Percentiles rank a stretch among this genome's conserved stretches.
Conservation (phyloP, 2,329 filamentous ascomycete genomes). For the Epichloe gansuensis region DNA sequence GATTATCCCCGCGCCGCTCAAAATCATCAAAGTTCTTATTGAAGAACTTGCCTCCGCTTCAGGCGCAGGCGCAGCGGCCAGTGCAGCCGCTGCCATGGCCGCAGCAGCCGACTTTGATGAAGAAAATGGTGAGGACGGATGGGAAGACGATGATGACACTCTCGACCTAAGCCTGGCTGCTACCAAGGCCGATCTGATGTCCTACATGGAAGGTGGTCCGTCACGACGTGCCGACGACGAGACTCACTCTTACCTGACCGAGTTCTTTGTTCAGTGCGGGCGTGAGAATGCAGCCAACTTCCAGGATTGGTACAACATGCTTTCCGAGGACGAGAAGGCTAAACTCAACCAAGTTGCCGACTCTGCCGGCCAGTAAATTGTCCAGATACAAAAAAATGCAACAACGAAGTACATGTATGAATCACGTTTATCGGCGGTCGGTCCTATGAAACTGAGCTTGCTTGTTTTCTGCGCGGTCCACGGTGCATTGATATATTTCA, state of each 20-base stretch:
- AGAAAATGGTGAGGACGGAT: conserved; percentile 67
- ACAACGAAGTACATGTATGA: not conserved
- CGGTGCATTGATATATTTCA: too few species aligned
- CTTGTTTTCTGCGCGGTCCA: not conserved
- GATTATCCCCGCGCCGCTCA: conserved; percentile 74
- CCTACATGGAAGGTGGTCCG: conserved; percentile 49
- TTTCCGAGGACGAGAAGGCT: conserved; percentile 42
- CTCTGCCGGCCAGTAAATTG: not conserved
- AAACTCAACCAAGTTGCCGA: conserved; percentile 43
- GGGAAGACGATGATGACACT: conserved; percentile 74
- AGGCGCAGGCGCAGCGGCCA: conserved; percentile 47
- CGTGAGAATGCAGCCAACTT: conserved; percentile 45
- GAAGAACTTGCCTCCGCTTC: conserved; percentile 80
- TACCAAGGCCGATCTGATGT: conserved; percentile 70
- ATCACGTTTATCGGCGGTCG: too few species aligned
- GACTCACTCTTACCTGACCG: conserved; percentile 70
- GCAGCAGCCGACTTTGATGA: conserved; percentile 44
- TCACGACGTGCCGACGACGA: conserved; percentile 72
- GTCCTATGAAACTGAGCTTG: not conserved
- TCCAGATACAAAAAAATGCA: not conserved
- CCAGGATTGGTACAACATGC: conserved; percentile 42
- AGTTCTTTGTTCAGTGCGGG: conserved; percentile 60
- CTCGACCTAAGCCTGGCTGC: conserved; percentile 63
- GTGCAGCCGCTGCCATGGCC: conserved; percentile 50
- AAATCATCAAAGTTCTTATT: conserved; percentile 91